phyloP scores from a whole-genome alignment of 192 early-diverging fungal genomes.

The Gonapodya prolifera region DNA sequence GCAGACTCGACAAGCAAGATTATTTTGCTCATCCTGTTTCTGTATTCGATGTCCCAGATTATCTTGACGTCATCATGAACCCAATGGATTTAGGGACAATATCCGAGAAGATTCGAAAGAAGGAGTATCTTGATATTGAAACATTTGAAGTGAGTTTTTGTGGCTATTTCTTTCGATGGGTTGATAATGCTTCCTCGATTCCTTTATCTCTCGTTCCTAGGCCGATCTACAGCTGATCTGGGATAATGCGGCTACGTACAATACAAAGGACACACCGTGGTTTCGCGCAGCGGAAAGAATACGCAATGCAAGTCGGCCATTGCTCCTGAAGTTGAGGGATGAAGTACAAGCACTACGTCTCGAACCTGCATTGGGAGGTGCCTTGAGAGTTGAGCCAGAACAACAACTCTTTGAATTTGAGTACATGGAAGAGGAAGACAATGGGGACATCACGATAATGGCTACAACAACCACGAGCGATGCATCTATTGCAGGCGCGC shows the following conservation, averaged over 20 bases:
- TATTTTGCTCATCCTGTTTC: conserved; percentile 60
- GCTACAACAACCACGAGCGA: too few species aligned
- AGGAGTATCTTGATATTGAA: conserved; percentile 42
- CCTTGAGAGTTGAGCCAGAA: neutral
- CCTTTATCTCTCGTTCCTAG: conserved; percentile 17
- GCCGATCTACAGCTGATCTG: conserved; percentile 57
- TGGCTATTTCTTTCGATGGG: neutral
- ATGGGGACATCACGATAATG: neutral
- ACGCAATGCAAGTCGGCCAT: neutral
- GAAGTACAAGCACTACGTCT: neutral
- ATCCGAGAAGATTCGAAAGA: conserved; percentile 31
- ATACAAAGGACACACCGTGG: conserved; percentile 58
- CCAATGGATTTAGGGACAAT: conserved; percentile 76
- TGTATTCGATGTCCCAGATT: conserved; percentile 56
- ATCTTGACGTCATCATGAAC: conserved; percentile 44
- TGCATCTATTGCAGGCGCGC: too few species aligned
- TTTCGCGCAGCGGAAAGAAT: conserved; percentile 48
- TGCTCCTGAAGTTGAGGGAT: neutral
- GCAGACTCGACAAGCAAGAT: conserved; percentile 51
- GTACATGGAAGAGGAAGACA: neutral
- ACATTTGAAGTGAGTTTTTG: conserved; percentile 34
- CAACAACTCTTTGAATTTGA: neutral
- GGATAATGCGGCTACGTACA: conserved; percentile 62
- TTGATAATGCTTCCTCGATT: neutral
- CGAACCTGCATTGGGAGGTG: neutral